Conservation (phyloP, 2,329 filamentous ascomycete genomes). For the Fusarium bulbicola region DNA sequence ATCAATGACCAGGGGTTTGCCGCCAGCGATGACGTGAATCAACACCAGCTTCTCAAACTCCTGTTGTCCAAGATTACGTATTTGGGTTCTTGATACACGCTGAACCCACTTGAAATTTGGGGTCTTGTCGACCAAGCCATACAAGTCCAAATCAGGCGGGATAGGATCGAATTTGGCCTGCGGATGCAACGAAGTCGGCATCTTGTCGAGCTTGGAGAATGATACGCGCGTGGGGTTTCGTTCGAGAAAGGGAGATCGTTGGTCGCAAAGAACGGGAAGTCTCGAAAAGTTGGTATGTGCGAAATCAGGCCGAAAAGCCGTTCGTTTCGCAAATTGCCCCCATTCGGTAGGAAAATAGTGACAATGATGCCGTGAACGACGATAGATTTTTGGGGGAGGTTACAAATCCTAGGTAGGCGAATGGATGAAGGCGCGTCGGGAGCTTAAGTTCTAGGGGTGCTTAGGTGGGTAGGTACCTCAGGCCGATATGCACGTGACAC, state of each 20-base stretch:
- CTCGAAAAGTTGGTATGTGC: background rate
- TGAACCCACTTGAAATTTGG: constrained; percentile 89
- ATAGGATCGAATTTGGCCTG: constrained; percentile 93
- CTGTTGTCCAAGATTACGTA: constrained; percentile 78
- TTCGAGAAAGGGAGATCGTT: background rate
- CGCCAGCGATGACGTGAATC: constrained; percentile 83
- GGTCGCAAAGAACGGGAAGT: background rate
- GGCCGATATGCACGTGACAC: constrained; percentile 20
- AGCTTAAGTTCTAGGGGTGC: too few species aligned
- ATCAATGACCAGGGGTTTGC: constrained; percentile 90
- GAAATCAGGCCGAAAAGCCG: constrained; percentile 9
- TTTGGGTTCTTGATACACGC: constrained; percentile 80
- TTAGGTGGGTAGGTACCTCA: too few species aligned
- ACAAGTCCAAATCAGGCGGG: constrained; percentile 83
- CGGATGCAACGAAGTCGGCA: constrained; percentile 79
- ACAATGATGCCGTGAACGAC: background rate
- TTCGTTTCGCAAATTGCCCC: background rate
- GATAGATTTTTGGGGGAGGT: background rate
- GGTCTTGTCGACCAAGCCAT: constrained; percentile 76
- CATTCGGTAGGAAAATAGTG: constrained; percentile 5
- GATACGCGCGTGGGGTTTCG: constrained; percentile 9
- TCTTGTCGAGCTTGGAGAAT: constrained; percentile 51
- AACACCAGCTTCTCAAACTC: constrained; percentile 87
- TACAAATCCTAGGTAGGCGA: constrained; percentile 1
- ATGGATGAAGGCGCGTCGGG: constrained; percentile 13